A percentile compares a stretch with the other conserved stretches of the same genome.
phyloP scores from a whole-genome alignment of 345 rosid genomes.

The Mallotus nudiflorus region DNA sequence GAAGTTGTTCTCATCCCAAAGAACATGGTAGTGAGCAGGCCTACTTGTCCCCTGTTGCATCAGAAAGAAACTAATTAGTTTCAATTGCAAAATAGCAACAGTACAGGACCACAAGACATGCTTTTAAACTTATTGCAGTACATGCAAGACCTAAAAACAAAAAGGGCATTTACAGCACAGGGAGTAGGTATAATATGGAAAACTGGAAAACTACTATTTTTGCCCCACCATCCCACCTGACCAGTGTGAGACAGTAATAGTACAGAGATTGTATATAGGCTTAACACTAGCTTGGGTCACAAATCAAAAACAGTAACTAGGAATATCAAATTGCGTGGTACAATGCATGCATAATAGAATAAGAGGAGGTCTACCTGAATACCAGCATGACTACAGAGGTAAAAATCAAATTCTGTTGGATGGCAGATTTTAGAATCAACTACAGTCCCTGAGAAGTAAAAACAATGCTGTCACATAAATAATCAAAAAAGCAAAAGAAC shows the following conservation, averaged over 20 bases:
- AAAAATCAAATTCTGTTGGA: slow-evolving; percentile 95
- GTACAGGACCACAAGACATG: neutral
- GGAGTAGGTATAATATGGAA: no score
- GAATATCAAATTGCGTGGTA: neutral
- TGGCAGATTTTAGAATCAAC: slow-evolving; percentile 94
- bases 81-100: neutral
- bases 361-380: slow-evolving; percentile 63
- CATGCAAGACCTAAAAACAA: neutral
- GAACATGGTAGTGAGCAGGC: slow-evolving; percentile 98
- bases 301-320: neutral
- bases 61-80: neutral
- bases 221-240: no score
- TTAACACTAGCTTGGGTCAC: no score
- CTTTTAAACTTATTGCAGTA: neutral
- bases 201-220: no score
- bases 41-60: slow-evolving; percentile 85
- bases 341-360: neutral
- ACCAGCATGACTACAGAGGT: slow-evolving; percentile 99
- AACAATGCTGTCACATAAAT: neutral
- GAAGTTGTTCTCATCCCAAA: slow-evolving; percentile 98
- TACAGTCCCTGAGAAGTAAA: slow-evolving; percentile 68
- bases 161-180: neutral
- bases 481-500: neutral
- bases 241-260: no score
- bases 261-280: no score